Percentiles rank a stretch among this genome's conserved stretches.
Conservation (phyloP, 2,329 filamentous ascomycete species). For the Pseudogymnoascus sp. region DNA sequence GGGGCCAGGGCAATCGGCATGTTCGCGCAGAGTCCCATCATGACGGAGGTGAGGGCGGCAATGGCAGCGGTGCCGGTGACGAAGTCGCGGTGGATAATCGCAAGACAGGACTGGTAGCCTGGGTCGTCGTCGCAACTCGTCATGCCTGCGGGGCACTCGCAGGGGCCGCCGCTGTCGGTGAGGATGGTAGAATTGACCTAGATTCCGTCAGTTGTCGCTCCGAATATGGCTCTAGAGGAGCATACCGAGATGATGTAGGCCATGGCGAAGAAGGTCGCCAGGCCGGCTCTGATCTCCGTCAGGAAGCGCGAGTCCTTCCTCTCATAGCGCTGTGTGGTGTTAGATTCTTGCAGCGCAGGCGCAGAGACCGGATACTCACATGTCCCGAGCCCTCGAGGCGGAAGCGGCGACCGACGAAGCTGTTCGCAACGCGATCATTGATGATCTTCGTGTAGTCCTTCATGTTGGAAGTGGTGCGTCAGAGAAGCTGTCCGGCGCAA, state of each 20-base stretch:
- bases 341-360: conserved; percentile 10
- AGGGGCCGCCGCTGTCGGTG: conserved; percentile 63
- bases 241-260: conserved; percentile 58
- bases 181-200: conserved; percentile 45
- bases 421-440: conserved; percentile 53
- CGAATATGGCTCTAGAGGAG: conserved; percentile 12
- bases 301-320: conserved; percentile 62
- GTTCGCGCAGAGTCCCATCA: conserved; percentile 76
- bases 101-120: conserved; percentile 54
- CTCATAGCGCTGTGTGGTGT: conserved; percentile 22
- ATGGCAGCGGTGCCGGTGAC: conserved; percentile 83
- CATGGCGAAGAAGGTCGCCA: conserved; percentile 65
- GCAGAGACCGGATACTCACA: conserved; percentile 42
- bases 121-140: conserved; percentile 44
- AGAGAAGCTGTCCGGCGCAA: background rate
- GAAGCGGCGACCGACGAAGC: conserved; percentile 64
- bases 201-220: conserved; percentile 34
- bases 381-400: conserved; percentile 74
- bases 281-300: conserved; percentile 73
- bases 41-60: conserved; percentile 68
- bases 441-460: conserved; percentile 27
- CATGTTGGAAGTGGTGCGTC: background rate
- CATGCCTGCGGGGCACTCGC: conserved; percentile 56
- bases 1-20: conserved; percentile 62
- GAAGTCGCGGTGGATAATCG: conserved; percentile 51